These are phyloP conservation scores for Sclerotinia spermophila DNA, from an alignment of 2,329 filamentous ascomycete genomes.

Conservation along the genomic window DNA sequence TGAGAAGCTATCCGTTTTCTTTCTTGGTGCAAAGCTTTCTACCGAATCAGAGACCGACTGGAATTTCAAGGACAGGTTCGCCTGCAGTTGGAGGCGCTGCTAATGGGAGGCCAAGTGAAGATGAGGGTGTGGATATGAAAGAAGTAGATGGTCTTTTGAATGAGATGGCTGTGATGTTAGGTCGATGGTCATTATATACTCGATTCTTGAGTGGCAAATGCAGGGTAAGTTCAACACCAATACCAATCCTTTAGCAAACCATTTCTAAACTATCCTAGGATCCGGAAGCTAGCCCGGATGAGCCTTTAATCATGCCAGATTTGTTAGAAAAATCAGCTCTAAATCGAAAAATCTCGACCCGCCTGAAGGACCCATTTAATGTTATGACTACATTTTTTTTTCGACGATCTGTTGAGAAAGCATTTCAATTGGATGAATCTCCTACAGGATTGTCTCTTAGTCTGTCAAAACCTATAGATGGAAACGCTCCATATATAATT, in stretches of 20 bases:
- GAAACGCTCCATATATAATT: constrained; percentile 85
- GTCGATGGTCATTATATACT: constrained; percentile 87
- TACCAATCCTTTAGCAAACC: constrained; percentile 28
- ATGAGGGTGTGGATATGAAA: constrained; percentile 94
- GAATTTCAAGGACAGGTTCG: constrained; percentile 68
- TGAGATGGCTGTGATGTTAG: constrained; percentile 88
- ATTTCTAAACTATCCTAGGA: constrained; percentile 45
- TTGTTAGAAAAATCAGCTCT: constrained; percentile 78
- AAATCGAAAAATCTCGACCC: constrained; percentile 70
- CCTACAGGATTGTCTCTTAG: constrained; percentile 77
- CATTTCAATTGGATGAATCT: constrained; percentile 91
- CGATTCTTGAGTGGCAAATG: constrained; percentile 87
- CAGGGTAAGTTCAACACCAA: constrained; percentile 52
- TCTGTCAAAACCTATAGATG: constrained; percentile 65
- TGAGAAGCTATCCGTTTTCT: constrained; percentile 96
- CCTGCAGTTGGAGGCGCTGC: constrained; percentile 60
- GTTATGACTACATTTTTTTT: constrained; percentile 95
- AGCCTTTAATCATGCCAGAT: constrained; percentile 62
- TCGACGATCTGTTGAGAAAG: constrained; percentile 91
- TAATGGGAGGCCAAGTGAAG: constrained; percentile 65
- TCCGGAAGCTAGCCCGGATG: constrained; percentile 48
- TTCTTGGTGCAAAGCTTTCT: constrained; percentile 95
- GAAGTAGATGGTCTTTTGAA: constrained; percentile 84
- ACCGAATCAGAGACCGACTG: constrained; percentile 60
- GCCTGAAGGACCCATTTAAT: constrained; percentile 79